A percentile compares a stretch with the other conserved stretches of the same genome.
Conservation (phyloP, 1,284 basidiomycete genomes). For the Apiotrichum sp. region DNA sequence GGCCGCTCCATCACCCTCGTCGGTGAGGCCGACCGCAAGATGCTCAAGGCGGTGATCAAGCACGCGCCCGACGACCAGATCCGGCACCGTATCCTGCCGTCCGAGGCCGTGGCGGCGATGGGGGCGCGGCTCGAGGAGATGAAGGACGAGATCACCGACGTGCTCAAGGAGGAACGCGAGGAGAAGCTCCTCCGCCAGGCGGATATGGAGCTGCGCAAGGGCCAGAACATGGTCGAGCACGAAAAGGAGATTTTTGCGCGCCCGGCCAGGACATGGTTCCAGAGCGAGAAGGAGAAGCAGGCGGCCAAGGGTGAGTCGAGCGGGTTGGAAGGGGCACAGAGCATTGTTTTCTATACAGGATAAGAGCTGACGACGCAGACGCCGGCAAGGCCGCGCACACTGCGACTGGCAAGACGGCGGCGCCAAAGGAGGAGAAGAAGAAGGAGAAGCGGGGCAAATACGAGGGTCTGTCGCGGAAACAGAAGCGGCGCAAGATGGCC, state of each 20-base stretch:
- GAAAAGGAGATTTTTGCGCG: slow-evolving; percentile 89
- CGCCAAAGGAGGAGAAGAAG: slow-evolving; percentile 40
- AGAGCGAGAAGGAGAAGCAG: slow-evolving; percentile 75
- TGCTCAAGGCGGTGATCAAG: slow-evolving; percentile 94
- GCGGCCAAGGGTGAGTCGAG: slow-evolving; percentile 62
- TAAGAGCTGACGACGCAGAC: slow-evolving; percentile 47
- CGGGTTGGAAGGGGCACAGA: no score
- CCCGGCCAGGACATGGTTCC: slow-evolving; percentile 97
- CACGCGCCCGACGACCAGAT: slow-evolving; percentile 76
- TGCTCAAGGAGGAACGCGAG: slow-evolving; percentile 89
- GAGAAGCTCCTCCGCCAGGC: slow-evolving; percentile 84
- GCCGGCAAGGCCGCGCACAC: slow-evolving; percentile 64
- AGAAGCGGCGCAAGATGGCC: slow-evolving; percentile 78
- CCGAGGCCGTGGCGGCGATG: slow-evolving; percentile 71
- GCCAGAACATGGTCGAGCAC: slow-evolving; percentile 92
- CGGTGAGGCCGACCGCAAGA: slow-evolving; percentile 90
- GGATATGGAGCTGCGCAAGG: slow-evolving; percentile 94
- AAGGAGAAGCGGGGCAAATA: slow-evolving; percentile 76
- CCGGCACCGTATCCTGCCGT: slow-evolving; percentile 79
- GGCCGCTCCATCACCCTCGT: slow-evolving; percentile 93
- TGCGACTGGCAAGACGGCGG: slow-evolving; percentile 40
- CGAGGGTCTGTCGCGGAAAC: slow-evolving; percentile 73
- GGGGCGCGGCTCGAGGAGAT: slow-evolving; percentile 62
- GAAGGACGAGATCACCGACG: slow-evolving; percentile 71
- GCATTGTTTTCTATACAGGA: background rate